phyloP scores from a whole-genome alignment of 768 basidiomycete genomes.

The Psilocybe azurescens region DNA sequence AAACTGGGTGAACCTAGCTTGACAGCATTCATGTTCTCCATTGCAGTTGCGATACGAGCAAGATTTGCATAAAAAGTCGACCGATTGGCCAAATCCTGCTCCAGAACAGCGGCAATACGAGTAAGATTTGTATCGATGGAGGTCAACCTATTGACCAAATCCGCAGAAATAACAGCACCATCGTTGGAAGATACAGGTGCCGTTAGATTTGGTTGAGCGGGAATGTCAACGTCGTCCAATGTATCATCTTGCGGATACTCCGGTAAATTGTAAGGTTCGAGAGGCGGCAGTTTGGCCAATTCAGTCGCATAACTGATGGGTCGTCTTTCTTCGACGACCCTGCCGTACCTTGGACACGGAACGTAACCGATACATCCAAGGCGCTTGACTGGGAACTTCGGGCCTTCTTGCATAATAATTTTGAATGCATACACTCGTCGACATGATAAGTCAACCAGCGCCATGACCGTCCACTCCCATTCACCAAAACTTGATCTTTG shows the following conservation, averaged over 20 bases:
- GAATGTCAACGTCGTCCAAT: conserved; percentile 38
- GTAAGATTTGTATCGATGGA: conserved; percentile 42
- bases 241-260: conserved; percentile 35
- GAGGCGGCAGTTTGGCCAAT: conserved; percentile 30
- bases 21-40: no score
- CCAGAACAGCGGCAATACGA: conserved; percentile 41
- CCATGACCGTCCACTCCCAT: conserved; percentile 44
- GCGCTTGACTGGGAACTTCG: conserved; percentile 28
- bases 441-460: conserved; percentile 44
- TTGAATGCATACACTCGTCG: conserved; percentile 46
- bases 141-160: conserved; percentile 33
- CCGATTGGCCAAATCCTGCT: conserved; percentile 10
- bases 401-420: conserved; percentile 37
- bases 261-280: conserved; percentile 26
- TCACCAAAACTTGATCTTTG: conserved; percentile 29
- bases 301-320: conserved; percentile 42
- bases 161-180: conserved; percentile 26
- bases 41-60: no score
- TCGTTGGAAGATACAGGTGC: conserved; percentile 15
- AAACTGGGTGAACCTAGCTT: no score
- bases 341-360: conserved; percentile 41
- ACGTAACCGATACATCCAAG: conserved; percentile 41
- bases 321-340: conserved; percentile 30
- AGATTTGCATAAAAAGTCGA: no score
- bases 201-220: conserved; percentile 31